These are phyloP conservation scores for Piromyces sp. DNA, from an alignment of 192 early-diverging fungal species.

Conservation along the genomic window DNA sequence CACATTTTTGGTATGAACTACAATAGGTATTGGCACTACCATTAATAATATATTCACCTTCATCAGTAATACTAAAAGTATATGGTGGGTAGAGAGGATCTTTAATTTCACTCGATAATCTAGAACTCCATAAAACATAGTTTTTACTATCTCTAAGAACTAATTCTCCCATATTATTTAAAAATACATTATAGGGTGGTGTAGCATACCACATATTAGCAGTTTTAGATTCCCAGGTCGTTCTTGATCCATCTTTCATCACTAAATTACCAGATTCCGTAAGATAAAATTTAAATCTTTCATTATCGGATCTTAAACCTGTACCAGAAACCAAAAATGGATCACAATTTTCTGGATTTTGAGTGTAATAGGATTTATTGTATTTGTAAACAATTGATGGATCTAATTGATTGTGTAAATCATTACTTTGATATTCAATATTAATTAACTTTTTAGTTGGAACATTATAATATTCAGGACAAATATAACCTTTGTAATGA, in stretches of 20 bases:
- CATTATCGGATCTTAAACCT: not conserved
- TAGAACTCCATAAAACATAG: not conserved
- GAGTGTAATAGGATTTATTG: not conserved
- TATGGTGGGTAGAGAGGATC: not conserved
- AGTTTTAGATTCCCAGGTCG: not conserved
- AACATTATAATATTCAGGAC: not conserved
- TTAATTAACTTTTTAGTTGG: not conserved
- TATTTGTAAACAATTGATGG: not conserved
- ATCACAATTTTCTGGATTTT: not conserved
- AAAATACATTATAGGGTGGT: not conserved
- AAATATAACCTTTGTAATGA: not conserved
- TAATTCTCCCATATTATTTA: not conserved
- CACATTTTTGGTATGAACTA: not conserved
- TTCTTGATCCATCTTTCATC: not conserved
- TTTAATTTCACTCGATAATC: not conserved
- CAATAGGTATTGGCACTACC: not conserved
- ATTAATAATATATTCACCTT: not conserved
- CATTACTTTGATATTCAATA: not conserved
- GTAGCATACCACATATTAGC: not conserved
- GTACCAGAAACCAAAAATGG: not conserved
- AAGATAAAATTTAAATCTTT: not conserved
- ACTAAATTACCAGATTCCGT: not conserved
- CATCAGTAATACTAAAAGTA: not conserved
- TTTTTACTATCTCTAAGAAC: not conserved
- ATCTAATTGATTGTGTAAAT: not conserved